These are phyloP conservation scores for Canavalia ensiformis DNA, from an alignment of 306 rosid genomes.

Conservation along the genomic window DNA sequence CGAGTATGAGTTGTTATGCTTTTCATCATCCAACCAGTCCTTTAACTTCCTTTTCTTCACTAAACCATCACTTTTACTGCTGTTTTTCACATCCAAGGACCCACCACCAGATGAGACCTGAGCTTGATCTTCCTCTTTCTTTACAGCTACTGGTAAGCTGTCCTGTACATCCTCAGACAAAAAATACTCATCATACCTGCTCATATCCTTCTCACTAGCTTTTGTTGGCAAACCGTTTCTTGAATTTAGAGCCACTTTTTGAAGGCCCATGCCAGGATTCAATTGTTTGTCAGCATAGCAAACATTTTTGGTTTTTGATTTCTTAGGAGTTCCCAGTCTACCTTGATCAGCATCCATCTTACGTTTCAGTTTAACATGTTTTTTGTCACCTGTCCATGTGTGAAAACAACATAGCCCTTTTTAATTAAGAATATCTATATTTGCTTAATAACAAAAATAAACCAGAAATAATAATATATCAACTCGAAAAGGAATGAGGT, in stretches of 20 bases:
- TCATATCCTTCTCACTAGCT: conserved; percentile 57
- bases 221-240: conserved; percentile 52
- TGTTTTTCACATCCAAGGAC: conserved; percentile 46
- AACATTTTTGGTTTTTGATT: conserved; percentile 56
- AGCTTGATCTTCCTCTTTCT: conserved; percentile 57
- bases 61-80: conserved; percentile 49
- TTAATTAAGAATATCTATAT: conserved; percentile 27
- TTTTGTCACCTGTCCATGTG: conserved; percentile 55
- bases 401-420: conserved; percentile 16
- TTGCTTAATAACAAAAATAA: conserved; percentile 26
- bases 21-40: conserved; percentile 60
- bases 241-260: conserved; percentile 54
- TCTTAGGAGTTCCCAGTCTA: conserved; percentile 58
- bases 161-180: conserved; percentile 52
- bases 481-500: conserved; percentile 37
- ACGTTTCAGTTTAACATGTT: conserved; percentile 59
- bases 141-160: conserved; percentile 53
- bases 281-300: conserved; percentile 47
- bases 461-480: conserved; percentile 22
- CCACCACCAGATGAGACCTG: conserved; percentile 54
- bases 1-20: conserved; percentile 44
- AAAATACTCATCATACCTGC: conserved; percentile 56
- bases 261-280: conserved; percentile 50
- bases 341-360: conserved; percentile 62
- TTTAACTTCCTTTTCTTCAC: conserved; percentile 68